Conservation (phyloP, 371 early-diverging fungal species). For the Lichtheimia hyalospora region DNA sequence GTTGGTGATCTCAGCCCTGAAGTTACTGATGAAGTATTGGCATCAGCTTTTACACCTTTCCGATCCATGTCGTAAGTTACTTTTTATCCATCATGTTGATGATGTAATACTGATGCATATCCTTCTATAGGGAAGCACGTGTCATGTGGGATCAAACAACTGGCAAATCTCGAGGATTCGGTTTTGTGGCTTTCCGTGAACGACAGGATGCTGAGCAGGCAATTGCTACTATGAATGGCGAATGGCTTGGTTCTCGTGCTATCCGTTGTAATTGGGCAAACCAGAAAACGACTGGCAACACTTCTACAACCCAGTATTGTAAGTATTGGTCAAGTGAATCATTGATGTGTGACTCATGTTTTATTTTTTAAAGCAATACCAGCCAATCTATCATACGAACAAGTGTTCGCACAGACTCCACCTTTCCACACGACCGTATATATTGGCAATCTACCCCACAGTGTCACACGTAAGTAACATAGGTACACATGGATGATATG, state of each 20-base stretch:
- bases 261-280: conserved; percentile 76
- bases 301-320: neutral
- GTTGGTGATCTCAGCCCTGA: conserved; percentile 88
- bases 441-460: conserved; percentile 79
- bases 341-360: neutral
- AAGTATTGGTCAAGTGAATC: too few species aligned
- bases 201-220: conserved; percentile 80
- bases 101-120: conserved; percentile 18
- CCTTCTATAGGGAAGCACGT: conserved; percentile 35
- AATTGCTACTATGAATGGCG: conserved; percentile 86
- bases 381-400: conserved; percentile 57
- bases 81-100: neutral
- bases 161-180: conserved; percentile 82
- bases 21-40: conserved; percentile 73
- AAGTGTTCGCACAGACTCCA: conserved; percentile 71
- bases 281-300: conserved; percentile 39
- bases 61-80: conserved; percentile 60
- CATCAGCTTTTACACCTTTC: conserved; percentile 65
- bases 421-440: conserved; percentile 84
- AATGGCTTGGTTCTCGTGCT: conserved; percentile 62
- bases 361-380: conserved; percentile 4
- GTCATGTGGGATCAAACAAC: conserved; percentile 80
- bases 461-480: conserved; percentile 58
- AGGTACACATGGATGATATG: neutral
- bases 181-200: conserved; percentile 82